A percentile compares a stretch with the other conserved stretches of the same genome.
Conservation (phyloP, 2,329 filamentous ascomycete species). For the Cercospora zeae-maydis region DNA sequence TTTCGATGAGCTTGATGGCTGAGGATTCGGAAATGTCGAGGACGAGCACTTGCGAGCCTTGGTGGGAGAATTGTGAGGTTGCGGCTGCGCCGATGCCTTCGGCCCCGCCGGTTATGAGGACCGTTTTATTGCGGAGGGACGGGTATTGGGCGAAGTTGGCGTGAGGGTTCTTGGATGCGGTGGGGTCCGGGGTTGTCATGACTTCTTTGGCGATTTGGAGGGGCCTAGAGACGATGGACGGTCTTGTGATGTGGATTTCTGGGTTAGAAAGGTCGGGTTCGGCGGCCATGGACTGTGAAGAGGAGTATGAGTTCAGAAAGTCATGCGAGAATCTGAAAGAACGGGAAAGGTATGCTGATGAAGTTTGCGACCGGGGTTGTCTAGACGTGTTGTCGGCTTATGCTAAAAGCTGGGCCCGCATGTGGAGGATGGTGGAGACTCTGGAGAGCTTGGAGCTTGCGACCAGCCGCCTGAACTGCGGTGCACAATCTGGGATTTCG, state of each 20-base stretch:
- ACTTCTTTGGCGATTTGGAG: conserved; percentile 5
- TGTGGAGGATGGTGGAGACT: conserved; percentile 8
- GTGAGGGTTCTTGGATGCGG: conserved; percentile 13
- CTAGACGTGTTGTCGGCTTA: conserved; percentile 1
- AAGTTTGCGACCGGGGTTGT: background rate
- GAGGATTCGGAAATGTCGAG: conserved; percentile 56
- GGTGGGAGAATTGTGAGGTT: conserved; percentile 54
- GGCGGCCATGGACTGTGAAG: background rate
- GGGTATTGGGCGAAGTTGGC: conserved; percentile 29
- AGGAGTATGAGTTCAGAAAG: background rate
- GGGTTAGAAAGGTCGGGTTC: background rate
- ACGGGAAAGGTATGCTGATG: background rate
- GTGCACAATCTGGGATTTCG: background rate
- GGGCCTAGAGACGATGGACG: background rate
- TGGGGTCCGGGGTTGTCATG: conserved; percentile 6
- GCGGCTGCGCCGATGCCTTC: conserved; percentile 63
- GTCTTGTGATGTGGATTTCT: background rate
- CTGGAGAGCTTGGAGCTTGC: conserved; percentile 7
- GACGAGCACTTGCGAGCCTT: conserved; percentile 59
- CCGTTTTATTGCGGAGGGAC: conserved; percentile 52
- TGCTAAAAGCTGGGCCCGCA: background rate
- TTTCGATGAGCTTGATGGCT: conserved; percentile 47
- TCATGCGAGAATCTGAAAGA: background rate
- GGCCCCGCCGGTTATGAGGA: conserved; percentile 63
- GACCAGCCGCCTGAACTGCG: conserved; percentile 2